Conservation (phyloP, 2,329 filamentous ascomycete genomes). For the Xylaria sp. region DNA sequence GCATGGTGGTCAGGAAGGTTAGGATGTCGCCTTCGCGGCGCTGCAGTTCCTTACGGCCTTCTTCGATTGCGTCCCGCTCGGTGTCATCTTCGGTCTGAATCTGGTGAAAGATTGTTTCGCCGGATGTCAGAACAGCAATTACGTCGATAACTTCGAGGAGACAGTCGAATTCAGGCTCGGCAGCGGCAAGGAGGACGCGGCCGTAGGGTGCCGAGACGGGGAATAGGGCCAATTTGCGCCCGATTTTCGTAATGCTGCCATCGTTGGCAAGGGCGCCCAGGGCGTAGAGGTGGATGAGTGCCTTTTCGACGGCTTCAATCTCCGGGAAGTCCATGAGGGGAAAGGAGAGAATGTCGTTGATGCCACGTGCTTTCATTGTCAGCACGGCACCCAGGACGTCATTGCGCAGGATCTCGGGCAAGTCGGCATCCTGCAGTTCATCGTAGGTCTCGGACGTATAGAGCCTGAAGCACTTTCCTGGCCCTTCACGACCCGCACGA, state of each 20-base stretch:
- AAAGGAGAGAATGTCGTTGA: constrained; percentile 75
- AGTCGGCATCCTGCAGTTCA: constrained; percentile 64
- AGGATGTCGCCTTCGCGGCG: constrained; percentile 61
- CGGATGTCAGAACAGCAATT: constrained; percentile 58
- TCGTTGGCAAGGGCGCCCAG: constrained; percentile 69
- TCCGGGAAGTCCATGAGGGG: constrained; percentile 80
- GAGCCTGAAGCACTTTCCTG: constrained; percentile 82
- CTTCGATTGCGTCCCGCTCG: constrained; percentile 36
- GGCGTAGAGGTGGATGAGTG: constrained; percentile 71
- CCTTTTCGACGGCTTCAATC: constrained; percentile 71
- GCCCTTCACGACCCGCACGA: constrained; percentile 85
- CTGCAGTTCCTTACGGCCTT: constrained; percentile 50
- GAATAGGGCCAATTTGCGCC: constrained; percentile 72
- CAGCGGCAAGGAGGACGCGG: constrained; percentile 75
- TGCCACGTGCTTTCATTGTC: constrained; percentile 88
- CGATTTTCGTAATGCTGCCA: constrained; percentile 68
- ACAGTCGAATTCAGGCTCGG: constrained; percentile 64
- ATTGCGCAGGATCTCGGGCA: constrained; percentile 85
- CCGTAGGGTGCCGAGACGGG: constrained; percentile 78
- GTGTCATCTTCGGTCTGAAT: constrained; percentile 35
- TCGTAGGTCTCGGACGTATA: constrained; percentile 78
- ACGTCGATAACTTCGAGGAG: constrained; percentile 82
- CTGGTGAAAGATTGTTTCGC: constrained; percentile 58
- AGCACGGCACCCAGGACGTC: constrained; percentile 82
- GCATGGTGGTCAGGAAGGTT: constrained; percentile 59